Percentiles rank a stretch among this genome's conserved stretches.
Evolutionary conservation across 805 yeast genomes (phyloP).

Genomic region (Candida anglica): DNA sequence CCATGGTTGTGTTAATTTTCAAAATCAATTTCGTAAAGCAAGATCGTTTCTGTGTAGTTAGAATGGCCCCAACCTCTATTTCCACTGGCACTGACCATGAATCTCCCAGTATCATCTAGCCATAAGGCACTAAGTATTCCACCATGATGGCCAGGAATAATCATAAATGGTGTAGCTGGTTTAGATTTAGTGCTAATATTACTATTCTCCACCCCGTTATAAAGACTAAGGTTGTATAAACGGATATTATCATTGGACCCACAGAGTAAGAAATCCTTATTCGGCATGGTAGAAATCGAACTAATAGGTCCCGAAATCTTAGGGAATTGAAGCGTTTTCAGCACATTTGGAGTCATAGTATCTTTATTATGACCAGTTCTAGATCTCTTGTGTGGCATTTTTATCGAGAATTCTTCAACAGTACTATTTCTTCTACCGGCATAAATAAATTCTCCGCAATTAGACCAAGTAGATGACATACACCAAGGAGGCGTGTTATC

Average conservation of each 20-base stretch:
- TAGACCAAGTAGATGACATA: conserved; percentile 83
- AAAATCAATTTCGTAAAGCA: conserved; percentile 73
- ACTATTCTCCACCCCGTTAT: conserved; percentile 28
- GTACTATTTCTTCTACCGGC: conserved; percentile 88
- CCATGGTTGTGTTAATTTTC: conserved; percentile 8
- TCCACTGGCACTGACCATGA: conserved; percentile 88
- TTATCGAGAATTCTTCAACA: conserved; percentile 70
- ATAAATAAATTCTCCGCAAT: conserved; percentile 71
- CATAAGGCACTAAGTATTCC: conserved; percentile 74
- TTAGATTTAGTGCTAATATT: conserved; percentile 18
- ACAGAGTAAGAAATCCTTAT: conserved; percentile 72
- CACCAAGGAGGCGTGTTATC: conserved; percentile 90
- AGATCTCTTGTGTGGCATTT: conserved; percentile 45
- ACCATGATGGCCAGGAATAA: conserved; percentile 96
- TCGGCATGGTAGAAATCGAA: conserved; percentile 75
- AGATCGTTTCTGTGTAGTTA: conserved; percentile 69
- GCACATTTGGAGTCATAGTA: conserved; percentile 41
- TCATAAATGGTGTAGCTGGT: conserved; percentile 70
- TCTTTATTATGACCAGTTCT: conserved; percentile 17
- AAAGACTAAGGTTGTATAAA: conserved; percentile 65
- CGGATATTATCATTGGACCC: conserved; percentile 90
- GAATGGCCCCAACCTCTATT: conserved; percentile 93
- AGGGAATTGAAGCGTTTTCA: conserved; percentile 69
- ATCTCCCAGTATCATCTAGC: conserved; percentile 84
- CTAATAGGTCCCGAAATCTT: conserved; percentile 88